Base-by-base conservation (phyloP, 495 filamentous ascomycete genomes). In the Aspergillus campestris region DNA sequence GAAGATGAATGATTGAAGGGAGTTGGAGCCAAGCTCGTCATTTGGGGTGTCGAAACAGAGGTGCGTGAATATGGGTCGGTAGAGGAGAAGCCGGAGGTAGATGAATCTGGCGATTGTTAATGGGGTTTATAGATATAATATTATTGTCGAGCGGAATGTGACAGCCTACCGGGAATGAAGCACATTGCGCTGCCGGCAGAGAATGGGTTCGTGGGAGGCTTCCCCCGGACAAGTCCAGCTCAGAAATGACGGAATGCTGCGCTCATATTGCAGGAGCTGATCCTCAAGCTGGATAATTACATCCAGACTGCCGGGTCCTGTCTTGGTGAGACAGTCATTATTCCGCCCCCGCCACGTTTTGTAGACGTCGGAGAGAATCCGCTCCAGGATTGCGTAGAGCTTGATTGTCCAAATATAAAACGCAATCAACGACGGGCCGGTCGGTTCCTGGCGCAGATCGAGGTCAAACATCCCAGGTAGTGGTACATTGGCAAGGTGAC, bases 61-160 rank as follows among this genome's bases (percentile, higher is more conserved):
- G 30, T 68, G 66, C 4, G 66, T 66, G 29, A 75, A 68, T 38
- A 70, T 71, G 1, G 70, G 69, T 5, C 72, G 68, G 47, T 73
- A 70, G 18, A 75, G 60, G 15, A 72, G 64, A 10, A 74, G 50
- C 8, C 60, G 62, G 10, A 74, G 55, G 45, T 73, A 63, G 1
- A 72, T 59, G 39, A 65, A 73, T 55, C 72, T 72, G 11, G 0
- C 31, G n/a, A n/a, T n/a, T n/a, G n/a, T n/a, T n/a, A 13, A 7
- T 48, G 12, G 54, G 49, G 12, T 11, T 42, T 9, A 29, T 24
- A 8, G 12, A 18, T 32, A 5, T 8, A 2, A 15, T 11, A 10
- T 9, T 1, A 14, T 31, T 12, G 6, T 7, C 8, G 13, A 14
- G 15, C 1, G 3, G 8, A 34, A 18, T 31, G n/a, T n/a, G n/a